Evolutionary conservation across 345 rosid species (phyloP), one percentile per base, ranked within the genome.

Genomic region (Bruguiera sexangula): DNA sequence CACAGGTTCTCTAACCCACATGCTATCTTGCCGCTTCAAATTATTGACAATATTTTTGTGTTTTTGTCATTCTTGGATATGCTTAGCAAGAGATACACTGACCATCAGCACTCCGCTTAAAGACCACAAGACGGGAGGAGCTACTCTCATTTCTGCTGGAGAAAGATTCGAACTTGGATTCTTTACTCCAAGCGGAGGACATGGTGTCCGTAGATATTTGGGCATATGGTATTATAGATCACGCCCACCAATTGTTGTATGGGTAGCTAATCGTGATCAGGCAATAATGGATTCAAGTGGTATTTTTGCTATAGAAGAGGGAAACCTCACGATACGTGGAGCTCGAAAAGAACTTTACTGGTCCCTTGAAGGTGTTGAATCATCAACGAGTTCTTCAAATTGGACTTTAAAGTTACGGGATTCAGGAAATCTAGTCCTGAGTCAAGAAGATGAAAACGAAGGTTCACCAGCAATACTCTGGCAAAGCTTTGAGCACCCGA

Each of bases 391-490:
- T 2, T 60, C 73, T 43, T 46, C 27, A 3, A 36, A 76, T 37
- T 57, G 66, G 69, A 65, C 13, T 4, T 67, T 37, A 30, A 74
- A 69, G 74, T 74, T 88, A 15, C 37, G 55, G 61, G 85, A 84
- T 59, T 46, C 77, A 37, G 88, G 88, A 16, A 87, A 85, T 65
- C 76, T 85, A 15, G 74, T 84, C 15, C 53, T 81, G 67, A 68
- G 56, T n/a, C 32, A 1, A 18, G 18, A 57, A 24, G 68, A 68
- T 1, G 13, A 55, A 15, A 63, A 22, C 5, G 5, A 6, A 9
- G 16, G 18, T 6, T 5, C 55, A n/a, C 20, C 1, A 22, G 8
- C 3, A 0, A 0, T 31, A 4, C 69, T 63, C 27, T 71, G 75
- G 75, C 48, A 56, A n/a, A 73, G 76, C 31, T 73, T 73, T 59